Evolutionary conservation across 2,329 filamentous ascomycete genomes (phyloP).

Genomic region (Fusarium floridanum): DNA sequence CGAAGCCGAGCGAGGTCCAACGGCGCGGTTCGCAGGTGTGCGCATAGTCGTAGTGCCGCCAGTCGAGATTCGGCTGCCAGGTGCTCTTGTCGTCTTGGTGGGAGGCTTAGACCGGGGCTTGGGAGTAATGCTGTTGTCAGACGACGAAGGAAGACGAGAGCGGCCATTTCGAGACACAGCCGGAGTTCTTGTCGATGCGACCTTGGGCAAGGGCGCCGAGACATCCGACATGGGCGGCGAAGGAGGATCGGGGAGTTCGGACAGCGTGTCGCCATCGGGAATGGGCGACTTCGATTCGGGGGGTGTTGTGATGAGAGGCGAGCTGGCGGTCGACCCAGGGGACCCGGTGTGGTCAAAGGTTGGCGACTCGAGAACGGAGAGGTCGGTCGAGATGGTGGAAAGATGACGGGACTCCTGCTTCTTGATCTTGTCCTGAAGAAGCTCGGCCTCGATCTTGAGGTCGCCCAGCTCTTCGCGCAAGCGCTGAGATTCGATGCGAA

Average conservation of each 20-base stretch:
- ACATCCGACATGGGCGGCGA: slow-evolving; percentile 94
- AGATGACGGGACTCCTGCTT: slow-evolving; percentile 73
- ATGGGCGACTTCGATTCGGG: slow-evolving; percentile 77
- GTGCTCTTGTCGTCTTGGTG: slow-evolving; percentile 48
- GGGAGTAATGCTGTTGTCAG: slow-evolving; percentile 66
- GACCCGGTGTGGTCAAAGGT: slow-evolving; percentile 79
- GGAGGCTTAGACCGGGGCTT: slow-evolving; percentile 67
- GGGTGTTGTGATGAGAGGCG: slow-evolving; percentile 89
- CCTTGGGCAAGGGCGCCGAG: slow-evolving; percentile 71
- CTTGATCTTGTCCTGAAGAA: slow-evolving; percentile 92
- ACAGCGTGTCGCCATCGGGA: slow-evolving; percentile 67
- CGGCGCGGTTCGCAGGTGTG: slow-evolving; percentile 60
- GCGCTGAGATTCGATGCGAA: slow-evolving; percentile 92
- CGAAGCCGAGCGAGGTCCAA: slow-evolving; percentile 68
- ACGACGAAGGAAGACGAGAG: slow-evolving; percentile 65
- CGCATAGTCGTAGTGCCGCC: slow-evolving; percentile 61
- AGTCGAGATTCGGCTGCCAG: slow-evolving; percentile 60
- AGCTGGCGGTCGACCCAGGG: slow-evolving; percentile 88
- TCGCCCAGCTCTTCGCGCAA: slow-evolving; percentile 92
- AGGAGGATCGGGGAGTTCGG: slow-evolving; percentile 83
- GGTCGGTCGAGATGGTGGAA: slow-evolving; percentile 70
- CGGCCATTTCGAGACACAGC: slow-evolving; percentile 47
- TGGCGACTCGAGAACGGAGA: slow-evolving; percentile 76
- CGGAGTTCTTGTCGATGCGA: slow-evolving; percentile 53
- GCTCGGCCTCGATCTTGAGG: slow-evolving; percentile 93